Evolutionary conservation across 352 stramenopile species (phyloP).

Genomic region (Aphanomyces cochlioides): DNA sequence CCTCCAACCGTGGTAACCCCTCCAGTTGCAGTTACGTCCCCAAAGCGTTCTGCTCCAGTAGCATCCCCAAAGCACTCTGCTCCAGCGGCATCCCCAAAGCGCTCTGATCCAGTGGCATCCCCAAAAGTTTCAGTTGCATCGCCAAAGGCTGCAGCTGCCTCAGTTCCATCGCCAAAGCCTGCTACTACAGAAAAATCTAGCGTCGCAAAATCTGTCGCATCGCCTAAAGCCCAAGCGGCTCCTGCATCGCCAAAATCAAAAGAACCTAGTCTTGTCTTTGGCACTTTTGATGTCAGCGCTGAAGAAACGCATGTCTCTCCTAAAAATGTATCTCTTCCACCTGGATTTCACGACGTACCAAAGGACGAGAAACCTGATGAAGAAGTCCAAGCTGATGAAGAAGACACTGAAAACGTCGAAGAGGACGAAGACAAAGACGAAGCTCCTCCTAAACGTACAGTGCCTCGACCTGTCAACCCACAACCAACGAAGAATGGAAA

Average conservation of each 20-base stretch:
- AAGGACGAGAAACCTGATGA: neutral
- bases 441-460: constrained; percentile 8
- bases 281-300: neutral
- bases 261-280: constrained; percentile 18
- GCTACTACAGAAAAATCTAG: neutral
- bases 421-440: constrained; percentile 38
- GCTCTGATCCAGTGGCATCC: neutral
- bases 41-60: constrained; percentile 6
- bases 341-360: constrained; percentile 14
- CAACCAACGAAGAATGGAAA: constrained; percentile 38
- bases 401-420: constrained; percentile 2
- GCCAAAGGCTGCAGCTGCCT: neutral
- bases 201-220: no score
- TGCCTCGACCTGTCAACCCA: constrained; percentile 23
- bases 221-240: no score
- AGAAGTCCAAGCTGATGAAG: constrained; percentile 7
- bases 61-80: constrained; percentile 10
- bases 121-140: constrained; percentile 8
- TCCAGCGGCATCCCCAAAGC: constrained; percentile 33
- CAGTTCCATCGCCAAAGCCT: neutral
- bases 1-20: neutral
- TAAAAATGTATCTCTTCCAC: constrained; percentile 8
- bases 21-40: neutral
- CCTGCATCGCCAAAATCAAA: neutral
- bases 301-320: neutral